Conservation (phyloP, 345 rosid genomes). For the Anacardium occidentale region DNA sequence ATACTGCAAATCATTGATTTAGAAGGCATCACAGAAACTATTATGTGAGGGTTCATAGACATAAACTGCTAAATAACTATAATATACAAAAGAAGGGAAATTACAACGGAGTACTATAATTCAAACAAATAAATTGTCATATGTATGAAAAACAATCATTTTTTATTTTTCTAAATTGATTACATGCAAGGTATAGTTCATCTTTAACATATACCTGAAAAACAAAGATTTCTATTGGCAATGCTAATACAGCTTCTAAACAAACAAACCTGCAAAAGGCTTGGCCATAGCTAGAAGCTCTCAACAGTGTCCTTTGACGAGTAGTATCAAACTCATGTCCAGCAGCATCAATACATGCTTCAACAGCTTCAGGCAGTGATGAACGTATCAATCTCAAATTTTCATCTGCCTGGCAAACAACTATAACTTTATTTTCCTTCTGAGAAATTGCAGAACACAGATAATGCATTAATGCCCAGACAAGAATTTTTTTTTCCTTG, state of each 20-base stretch:
- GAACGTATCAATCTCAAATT: conserved; percentile 83
- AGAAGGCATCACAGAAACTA: not conserved
- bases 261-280: conserved; percentile 88
- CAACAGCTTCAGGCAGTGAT: conserved; percentile 94
- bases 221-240: conserved; percentile 6
- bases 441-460: not conserved
- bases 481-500: not conserved
- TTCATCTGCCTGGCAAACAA: conserved; percentile 82
- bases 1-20: conserved; percentile 2
- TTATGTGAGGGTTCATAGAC: not conserved
- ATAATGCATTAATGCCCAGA: not conserved
- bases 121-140: not conserved
- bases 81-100: not conserved
- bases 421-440: conserved; percentile 1
- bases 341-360: conserved; percentile 91
- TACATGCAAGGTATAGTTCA: not conserved
- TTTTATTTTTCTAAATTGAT: not conserved
- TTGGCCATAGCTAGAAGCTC: conserved; percentile 99
- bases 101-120: not conserved
- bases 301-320: conserved; percentile 74
- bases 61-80: not conserved
- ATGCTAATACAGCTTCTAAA: conserved; percentile 13
- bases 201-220: conserved; percentile 2
- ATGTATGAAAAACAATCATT: not conserved
- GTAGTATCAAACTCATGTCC: conserved; percentile 84